Evolutionary conservation across 2,329 filamentous ascomycete genomes (phyloP).

Genomic region (Exutisphaerella laricina): DNA sequence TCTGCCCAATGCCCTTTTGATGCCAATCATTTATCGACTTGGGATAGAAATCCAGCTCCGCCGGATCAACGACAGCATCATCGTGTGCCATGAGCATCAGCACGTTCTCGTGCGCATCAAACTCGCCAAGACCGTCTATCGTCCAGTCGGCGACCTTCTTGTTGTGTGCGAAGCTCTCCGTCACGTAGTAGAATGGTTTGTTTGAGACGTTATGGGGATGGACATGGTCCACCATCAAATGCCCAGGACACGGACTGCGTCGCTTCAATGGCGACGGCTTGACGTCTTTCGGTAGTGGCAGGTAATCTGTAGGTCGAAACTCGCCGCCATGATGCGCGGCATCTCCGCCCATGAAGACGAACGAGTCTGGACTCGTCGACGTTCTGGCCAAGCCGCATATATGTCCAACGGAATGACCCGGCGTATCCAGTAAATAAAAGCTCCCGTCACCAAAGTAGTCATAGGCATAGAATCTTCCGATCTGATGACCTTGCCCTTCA

Average conservation of each 20-base stretch:
- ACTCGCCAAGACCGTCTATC: conserved; percentile 30
- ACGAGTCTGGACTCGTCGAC: conserved; percentile 33
- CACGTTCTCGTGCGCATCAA: conserved; percentile 31
- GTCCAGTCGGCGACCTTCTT: conserved; percentile 34
- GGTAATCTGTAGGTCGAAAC: conserved; percentile 39
- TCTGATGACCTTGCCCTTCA: conserved; percentile 33
- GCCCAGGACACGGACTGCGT: conserved; percentile 37
- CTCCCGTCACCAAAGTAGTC: conserved; percentile 54
- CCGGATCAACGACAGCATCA: conserved; percentile 27
- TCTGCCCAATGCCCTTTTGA: conserved; percentile 26
- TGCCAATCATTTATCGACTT: conserved; percentile 32
- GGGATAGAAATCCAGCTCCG: conserved; percentile 38
- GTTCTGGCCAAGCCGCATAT: conserved; percentile 47
- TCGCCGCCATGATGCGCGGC: conserved; percentile 35
- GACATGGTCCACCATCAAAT: conserved; percentile 36
- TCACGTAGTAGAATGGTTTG: conserved; percentile 35
- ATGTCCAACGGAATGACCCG: conserved; percentile 50
- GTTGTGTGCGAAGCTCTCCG: conserved; percentile 32
- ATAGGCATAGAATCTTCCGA: conserved; percentile 44
- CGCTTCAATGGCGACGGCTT: conserved; percentile 24
- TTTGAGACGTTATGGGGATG: conserved; percentile 33
- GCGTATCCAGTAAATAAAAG: conserved; percentile 52
- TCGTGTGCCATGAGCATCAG: conserved; percentile 32
- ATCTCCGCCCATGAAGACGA: conserved; percentile 50
- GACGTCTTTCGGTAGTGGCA: conserved; percentile 35